Base-by-base conservation (phyloP, 2,329 filamentous ascomycete genomes). In the Calonectria leucothoes region DNA sequence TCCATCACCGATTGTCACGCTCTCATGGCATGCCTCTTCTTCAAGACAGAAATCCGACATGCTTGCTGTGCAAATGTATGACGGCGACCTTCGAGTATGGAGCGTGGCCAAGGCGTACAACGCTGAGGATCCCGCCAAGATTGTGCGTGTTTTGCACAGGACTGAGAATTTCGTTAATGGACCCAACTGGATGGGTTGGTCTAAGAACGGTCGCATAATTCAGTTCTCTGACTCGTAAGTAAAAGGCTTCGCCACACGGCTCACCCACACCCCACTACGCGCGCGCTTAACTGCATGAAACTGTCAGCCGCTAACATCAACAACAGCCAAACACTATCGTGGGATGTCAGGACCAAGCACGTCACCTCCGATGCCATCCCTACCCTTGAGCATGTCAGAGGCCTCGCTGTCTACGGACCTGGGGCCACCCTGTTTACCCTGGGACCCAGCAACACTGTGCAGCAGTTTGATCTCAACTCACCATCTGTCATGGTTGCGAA, bases 301-400 rank as follows among this genome's bases (percentile, higher is more conserved):
- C 71, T 71, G 81, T 81, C 79, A 81, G 72, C 78, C 71, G 80
- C 83, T 84, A 81, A 85, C 82, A 79, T 73, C 74, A 57, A 61
- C 42, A 75, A 79, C 82, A 95, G 96, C 69, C 94, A 98, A 88
- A 98, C 96, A 45, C 93, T 94, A 80, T 94, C 95, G 71, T 99
- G 97, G 96, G 97, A 99, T 88, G 97, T 99, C 55, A 91, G 96
- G 76, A 99, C 97, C n/a, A 98, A 98, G 83, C 93, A 98, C 82
- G 95, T 99, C 78, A 96, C 95, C 4, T 97, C 93, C 84, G 96
- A 98, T 81, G 90, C 91, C 72, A 94, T 98, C 70, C 95, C 96
- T 7, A 98, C 95, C 1, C 89, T 96, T 8, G 93, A 97, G 45
- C 92, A 93, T 77, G 91, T 98, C 71, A 91, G 91, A 75, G 96